Base-by-base conservation (phyloP, 2,329 filamentous ascomycete species). In the Nemania serpens region DNA sequence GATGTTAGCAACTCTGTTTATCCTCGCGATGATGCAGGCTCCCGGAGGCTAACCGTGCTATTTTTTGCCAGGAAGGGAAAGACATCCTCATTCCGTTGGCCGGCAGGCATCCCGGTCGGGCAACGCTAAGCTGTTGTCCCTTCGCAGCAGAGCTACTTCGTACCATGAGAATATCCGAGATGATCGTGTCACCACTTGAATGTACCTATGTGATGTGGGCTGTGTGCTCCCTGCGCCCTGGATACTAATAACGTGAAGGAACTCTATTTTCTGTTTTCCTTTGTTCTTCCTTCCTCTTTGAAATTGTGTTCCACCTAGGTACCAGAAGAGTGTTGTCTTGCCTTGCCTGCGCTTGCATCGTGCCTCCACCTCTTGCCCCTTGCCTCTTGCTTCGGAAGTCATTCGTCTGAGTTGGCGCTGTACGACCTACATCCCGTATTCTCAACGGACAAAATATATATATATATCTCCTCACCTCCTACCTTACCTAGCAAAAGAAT, bases 21-120 rank as follows among this genome's bases (percentile, higher is more conserved):
- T 55, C 37, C 36, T 53, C 43, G 48, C 25, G 17, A 42, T 53
- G 13, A 49, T 59, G 51, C 62, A 50, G 13, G 47, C 15, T 54
- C 33, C 62, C 48, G 51, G 22, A 20, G 18, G 20, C 7, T 29
- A 4, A 3, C 25, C 57, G 20, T 47, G 18, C 37, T 29, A 10
- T 20, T 29, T 22, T 15, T 42, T 20, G 47, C 10, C 20, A 46
- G 37, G 20, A 45, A 20, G 17, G 18, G 41, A 34, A 33, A 48
- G 36, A 41, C 36, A 17, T 47, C n/a, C 22, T 20, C 4, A 29
- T 29, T 29, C 25, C 25, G 25, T 29, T 29, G 25, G 25, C 7
- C 25, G 25, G 25, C 25, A 29, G 25, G 25, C 25, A 29, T 29
- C 25, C 25, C 25, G 25, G 25, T 29, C 3, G 25, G 25, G 3